Evolutionary conservation across 1,139 yeast species (phyloP).

Genomic region (Sugiyamaella paludigena): DNA sequence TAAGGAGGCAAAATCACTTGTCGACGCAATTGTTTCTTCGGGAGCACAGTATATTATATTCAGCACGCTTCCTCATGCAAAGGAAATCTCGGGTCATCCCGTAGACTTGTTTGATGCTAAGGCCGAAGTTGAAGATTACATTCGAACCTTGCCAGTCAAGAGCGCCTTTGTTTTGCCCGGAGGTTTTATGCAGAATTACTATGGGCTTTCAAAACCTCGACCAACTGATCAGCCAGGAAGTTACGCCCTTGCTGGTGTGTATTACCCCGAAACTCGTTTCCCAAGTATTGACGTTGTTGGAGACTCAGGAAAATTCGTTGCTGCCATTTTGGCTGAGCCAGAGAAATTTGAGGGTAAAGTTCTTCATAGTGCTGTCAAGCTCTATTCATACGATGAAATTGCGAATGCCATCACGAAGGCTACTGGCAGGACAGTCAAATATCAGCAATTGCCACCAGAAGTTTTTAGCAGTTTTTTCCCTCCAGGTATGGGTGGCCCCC

Average conservation of each 20-base stretch:
- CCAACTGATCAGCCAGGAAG: conserved; percentile 13
- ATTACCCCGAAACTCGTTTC: conserved; percentile 1
- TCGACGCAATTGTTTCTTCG: conserved; percentile 14
- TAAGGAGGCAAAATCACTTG: neutral
- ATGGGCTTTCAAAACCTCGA: neutral
- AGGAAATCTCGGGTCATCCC: conserved; percentile 1
- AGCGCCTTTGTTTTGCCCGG: conserved; percentile 16
- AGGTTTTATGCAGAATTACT: conserved; percentile 13
- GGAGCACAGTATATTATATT: conserved; percentile 14
- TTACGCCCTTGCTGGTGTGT: neutral
- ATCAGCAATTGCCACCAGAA: too few species aligned
- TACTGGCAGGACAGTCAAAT: too few species aligned
- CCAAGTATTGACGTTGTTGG: conserved; percentile 11
- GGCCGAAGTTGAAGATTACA: neutral
- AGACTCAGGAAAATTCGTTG: conserved; percentile 15
- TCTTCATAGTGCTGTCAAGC: conserved; percentile 2
- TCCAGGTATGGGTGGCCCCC: too few species aligned
- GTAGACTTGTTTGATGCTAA: neutral
- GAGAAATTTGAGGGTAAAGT: conserved; percentile 12
- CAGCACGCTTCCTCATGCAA: conserved; percentile 4
- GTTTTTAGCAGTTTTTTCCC: too few species aligned
- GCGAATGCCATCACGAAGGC: too few species aligned
- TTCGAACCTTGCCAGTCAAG: neutral
- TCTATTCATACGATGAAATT: neutral
- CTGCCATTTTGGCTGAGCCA: conserved; percentile 14